Evolutionary conservation across 2,329 filamentous ascomycete species (phyloP).

Genomic region (Colletotrichum musicola): DNA sequence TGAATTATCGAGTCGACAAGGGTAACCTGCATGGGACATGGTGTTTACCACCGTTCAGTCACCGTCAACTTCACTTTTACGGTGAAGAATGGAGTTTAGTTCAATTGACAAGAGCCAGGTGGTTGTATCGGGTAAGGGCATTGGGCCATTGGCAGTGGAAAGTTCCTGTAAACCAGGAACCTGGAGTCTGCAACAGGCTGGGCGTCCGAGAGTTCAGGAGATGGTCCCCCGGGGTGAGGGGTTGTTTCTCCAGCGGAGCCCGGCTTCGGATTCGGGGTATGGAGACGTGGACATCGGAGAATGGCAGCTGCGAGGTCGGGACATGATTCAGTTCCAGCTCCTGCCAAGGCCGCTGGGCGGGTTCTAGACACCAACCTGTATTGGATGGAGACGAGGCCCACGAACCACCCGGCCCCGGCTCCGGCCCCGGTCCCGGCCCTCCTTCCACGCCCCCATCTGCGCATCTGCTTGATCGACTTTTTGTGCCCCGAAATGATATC

Average conservation of each 20-base stretch:
- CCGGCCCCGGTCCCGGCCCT: too few relatives aligned
- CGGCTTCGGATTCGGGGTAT: slow-evolving; percentile 5
- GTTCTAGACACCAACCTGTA: slow-evolving; percentile 18
- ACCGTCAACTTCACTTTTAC: slow-evolving; percentile 7
- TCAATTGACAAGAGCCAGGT: neutral
- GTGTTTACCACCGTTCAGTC: neutral
- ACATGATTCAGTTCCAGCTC: slow-evolving; percentile 34
- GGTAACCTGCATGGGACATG: neutral
- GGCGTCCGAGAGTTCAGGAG: neutral
- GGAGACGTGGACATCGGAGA: neutral
- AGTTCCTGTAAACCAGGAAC: neutral
- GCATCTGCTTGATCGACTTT: slow-evolving; percentile 16
- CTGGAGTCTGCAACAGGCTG: neutral
- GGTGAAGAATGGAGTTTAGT: slow-evolving; percentile 22
- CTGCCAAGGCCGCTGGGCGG: slow-evolving; percentile 14
- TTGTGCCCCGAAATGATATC: slow-evolving; percentile 22
- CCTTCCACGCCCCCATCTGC: neutral
- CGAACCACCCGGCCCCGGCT: neutral
- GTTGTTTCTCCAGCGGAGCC: neutral
- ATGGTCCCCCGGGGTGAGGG: neutral
- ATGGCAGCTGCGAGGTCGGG: slow-evolving; percentile 9
- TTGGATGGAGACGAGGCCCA: slow-evolving; percentile 4
- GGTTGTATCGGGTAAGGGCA: neutral
- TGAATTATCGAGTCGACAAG: slow-evolving; percentile 5
- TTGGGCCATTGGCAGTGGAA: neutral